These are phyloP conservation scores for Porcisia hertigi DNA, from an alignment of 208 protist genomes.

Conservation along the genomic window DNA sequence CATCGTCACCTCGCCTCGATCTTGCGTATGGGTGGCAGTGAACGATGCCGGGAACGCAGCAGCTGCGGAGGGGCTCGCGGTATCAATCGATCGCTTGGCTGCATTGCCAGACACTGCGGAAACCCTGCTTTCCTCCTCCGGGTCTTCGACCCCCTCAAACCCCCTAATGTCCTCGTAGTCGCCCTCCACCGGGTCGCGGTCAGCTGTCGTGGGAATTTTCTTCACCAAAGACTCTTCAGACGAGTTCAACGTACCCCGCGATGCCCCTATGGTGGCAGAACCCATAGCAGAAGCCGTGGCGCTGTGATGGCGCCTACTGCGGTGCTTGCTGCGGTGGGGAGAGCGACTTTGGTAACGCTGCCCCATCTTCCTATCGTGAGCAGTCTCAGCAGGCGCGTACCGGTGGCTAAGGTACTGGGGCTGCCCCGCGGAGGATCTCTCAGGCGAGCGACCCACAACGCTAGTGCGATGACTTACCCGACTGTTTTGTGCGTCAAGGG, in stretches of 20 bases:
- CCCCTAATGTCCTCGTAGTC: slow-evolving; percentile 31
- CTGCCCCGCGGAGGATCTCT: not conserved
- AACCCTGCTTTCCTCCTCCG: slow-evolving; percentile 14
- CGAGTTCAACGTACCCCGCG: not conserved
- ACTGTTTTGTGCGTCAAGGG: not conserved
- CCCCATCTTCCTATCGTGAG: not conserved
- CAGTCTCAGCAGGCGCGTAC: not conserved
- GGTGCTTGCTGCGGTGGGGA: not conserved
- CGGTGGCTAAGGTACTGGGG: slow-evolving; percentile 15
- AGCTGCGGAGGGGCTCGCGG: not conserved
- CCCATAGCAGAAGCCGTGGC: not conserved
- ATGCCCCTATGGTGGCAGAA: not conserved
- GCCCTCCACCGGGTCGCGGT: slow-evolving; percentile 16
- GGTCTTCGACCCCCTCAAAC: slow-evolving; percentile 26
- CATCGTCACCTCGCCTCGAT: slow-evolving; percentile 16
- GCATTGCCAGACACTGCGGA: not conserved
- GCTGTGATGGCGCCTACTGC: not conserved
- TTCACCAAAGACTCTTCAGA: slow-evolving; percentile 6
- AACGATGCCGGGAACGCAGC: not conserved
- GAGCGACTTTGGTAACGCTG: not conserved
- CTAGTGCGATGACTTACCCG: not conserved
- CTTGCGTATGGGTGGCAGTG: not conserved
- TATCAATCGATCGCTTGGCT: not conserved
- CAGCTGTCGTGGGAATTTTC: not conserved
- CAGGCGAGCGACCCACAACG: not conserved